Percentiles rank a stretch among this genome's conserved stretches.
Evolutionary conservation across 768 basidiomycete species (phyloP).

Genomic region (Pholiota conissans): DNA sequence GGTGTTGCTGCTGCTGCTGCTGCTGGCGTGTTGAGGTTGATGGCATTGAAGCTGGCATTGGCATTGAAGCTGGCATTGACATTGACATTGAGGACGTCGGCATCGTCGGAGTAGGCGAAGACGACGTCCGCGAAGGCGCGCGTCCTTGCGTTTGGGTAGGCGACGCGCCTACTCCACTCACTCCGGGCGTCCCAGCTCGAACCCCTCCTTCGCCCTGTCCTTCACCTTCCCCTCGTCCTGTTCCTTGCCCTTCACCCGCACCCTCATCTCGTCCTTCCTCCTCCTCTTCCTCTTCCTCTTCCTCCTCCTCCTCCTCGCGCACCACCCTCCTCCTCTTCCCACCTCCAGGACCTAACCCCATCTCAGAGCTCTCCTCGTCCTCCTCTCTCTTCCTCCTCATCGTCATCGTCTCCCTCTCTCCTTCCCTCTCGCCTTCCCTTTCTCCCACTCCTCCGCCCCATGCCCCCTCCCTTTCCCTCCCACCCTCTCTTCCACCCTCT

Average conservation of each 20-base stretch:
- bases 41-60: not conserved
- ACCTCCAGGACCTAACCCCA: too few species aligned
- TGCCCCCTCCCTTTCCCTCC: not conserved
- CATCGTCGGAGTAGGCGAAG: not conserved
- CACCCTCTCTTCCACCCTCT: not conserved
- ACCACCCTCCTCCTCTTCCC: slow-evolving; percentile 6
- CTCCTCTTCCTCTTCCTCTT: slow-evolving; percentile 1
- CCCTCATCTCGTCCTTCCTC: not conserved
- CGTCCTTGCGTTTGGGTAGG: too few species aligned
- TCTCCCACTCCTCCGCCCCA: slow-evolving; percentile 5
- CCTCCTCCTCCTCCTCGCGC: slow-evolving; percentile 11
- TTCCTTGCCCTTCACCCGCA: not conserved
- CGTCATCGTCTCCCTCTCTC: slow-evolving; percentile 7
- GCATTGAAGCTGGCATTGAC: not conserved
- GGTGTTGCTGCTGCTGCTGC: not conserved
- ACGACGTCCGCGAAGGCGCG: not conserved
- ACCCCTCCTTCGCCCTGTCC: too few species aligned
- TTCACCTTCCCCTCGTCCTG: not conserved
- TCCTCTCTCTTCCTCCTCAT: slow-evolving; percentile 7
- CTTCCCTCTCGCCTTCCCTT: slow-evolving; percentile 5
- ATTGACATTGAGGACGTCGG: not conserved
- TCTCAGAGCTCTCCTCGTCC: not conserved
- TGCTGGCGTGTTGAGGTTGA: not conserved
- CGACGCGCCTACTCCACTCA: too few species aligned
- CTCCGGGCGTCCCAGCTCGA: too few species aligned